Base-by-base conservation (phyloP, 352 stramenopile species). In the Thraustochytrium sp. region DNA sequence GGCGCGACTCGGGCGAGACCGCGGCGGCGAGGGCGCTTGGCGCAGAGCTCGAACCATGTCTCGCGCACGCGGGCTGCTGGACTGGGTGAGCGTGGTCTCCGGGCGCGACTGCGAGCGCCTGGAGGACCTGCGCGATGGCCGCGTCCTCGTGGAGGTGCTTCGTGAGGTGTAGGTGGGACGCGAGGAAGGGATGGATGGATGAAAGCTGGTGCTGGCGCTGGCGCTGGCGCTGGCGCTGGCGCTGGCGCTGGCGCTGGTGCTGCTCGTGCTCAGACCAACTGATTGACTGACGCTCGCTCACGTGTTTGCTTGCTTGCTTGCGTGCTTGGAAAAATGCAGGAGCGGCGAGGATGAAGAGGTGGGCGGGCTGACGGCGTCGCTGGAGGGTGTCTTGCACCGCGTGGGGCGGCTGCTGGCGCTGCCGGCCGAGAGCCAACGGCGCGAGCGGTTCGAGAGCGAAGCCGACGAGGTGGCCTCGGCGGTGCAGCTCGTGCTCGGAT, bases 51-150 rank as follows among this genome's bases (percentile, higher is more conserved):
- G 42, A 49, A 5, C 5, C 5, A 49, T 5, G 5, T 5, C 42
- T 16, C 42, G 5, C 16, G 42, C 42, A 49, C n/a, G n/a, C 42
- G 62, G 62, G 11, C 62, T 75, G 4, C 44, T 75, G 0, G 62
- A 54, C 37, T 75, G 62, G 62, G 62, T 75, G 5, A 75, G n/a
- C 31, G 40, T 75, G 9, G 62, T 75, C 38, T 29, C 62, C 4
- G 37, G 53, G 18, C 13, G n/a, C 11, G 37, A 51, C 37, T 75
- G 62, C 62, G 40, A 53, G 44, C 5, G 62, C 31, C 62, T 75
- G 36, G 62, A 75, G 40, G 62, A 75, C 11, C 62, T 75, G 38
- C 62, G 29, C 11, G 62, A 75, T 75, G 62, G 62, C 38, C 37
- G 37, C 26, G 23, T 54, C 23, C 44, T 75, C 36, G 62, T 9